These are phyloP conservation scores for Candida gigantensis DNA, from an alignment of 1,139 yeast species.

Conservation along the genomic window DNA sequence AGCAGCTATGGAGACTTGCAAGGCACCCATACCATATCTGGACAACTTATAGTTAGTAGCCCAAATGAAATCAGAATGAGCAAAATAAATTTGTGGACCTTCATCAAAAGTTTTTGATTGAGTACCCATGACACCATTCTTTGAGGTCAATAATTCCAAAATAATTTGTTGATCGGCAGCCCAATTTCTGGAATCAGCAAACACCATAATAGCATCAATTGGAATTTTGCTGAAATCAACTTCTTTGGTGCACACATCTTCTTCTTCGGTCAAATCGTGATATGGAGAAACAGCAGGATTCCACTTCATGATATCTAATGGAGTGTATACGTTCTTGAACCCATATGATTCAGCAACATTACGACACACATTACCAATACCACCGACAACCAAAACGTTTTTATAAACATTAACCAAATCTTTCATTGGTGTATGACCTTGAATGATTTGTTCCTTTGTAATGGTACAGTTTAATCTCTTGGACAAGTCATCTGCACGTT, in stretches of 20 bases:
- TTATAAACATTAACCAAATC: constrained; percentile 66
- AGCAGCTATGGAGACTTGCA: constrained; percentile 83
- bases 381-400: constrained; percentile 82
- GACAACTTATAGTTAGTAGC: constrained; percentile 79
- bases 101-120: constrained; percentile 65
- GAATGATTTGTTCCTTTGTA: constrained; percentile 76
- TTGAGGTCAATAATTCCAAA: constrained; percentile 70
- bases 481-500: constrained; percentile 67
- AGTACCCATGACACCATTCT: constrained; percentile 83
- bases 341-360: constrained; percentile 79
- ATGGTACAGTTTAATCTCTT: constrained; percentile 59
- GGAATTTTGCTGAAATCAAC: constrained; percentile 64
- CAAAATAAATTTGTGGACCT: constrained; percentile 81
- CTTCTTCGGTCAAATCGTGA: constrained; percentile 74
- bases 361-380: constrained; percentile 79
- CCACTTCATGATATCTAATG: constrained; percentile 82
- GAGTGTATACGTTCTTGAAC: constrained; percentile 71
- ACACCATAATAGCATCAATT: constrained; percentile 74
- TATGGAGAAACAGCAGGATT: constrained; percentile 83
- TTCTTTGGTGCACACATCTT: constrained; percentile 52
- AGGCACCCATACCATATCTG: constrained; percentile 88
- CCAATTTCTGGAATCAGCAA: constrained; percentile 87
- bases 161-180: constrained; percentile 89
- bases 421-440: constrained; percentile 89
- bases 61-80: constrained; percentile 88